A percentile compares a stretch with the other conserved stretches of the same genome.
These are phyloP conservation scores for Tolypocladium endophyticum DNA, from an alignment of 2,329 filamentous ascomycete species.

Conservation along the genomic window DNA sequence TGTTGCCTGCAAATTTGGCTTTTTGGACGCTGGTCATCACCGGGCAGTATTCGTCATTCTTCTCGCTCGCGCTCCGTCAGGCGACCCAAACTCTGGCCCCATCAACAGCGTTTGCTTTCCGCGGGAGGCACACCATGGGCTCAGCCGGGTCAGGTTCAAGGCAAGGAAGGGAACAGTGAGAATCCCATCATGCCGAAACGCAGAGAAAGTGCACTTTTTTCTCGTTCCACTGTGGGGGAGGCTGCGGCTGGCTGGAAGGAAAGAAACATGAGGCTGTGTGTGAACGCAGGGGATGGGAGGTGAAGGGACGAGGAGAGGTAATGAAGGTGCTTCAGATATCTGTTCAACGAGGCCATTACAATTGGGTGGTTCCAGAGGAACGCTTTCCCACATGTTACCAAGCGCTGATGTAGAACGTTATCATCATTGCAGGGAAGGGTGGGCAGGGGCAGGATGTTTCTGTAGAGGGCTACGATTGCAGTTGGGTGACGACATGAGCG, in stretches of 20 bases:
- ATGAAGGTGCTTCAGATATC: not conserved
- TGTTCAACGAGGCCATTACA: not conserved
- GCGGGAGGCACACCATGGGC: slow-evolving; percentile 1
- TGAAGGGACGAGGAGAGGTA: not conserved
- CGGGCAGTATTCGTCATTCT: slow-evolving; percentile 14
- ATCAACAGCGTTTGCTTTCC: not conserved
- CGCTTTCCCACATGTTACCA: not conserved
- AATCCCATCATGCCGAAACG: not conserved
- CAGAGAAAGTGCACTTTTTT: not conserved
- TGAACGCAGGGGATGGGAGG: not conserved
- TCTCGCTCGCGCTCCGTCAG: not conserved
- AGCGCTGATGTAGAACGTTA: not conserved
- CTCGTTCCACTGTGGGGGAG: not conserved
- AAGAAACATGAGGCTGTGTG: not conserved
- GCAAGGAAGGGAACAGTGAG: slow-evolving; percentile 25
- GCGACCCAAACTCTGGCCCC: not conserved
- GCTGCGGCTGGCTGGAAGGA: not conserved
- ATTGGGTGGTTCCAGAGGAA: not conserved
- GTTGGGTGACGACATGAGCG: not conserved
- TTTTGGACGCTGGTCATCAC: slow-evolving; percentile 45
- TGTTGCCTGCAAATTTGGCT: slow-evolving; percentile 48
- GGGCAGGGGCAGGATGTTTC: not conserved
- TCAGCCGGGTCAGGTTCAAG: slow-evolving; percentile 43
- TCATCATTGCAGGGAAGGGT: not conserved
- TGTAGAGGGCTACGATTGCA: not conserved